Evolutionary conservation across 148 eudicot species (phyloP).

Genomic region (Chenopodium suecicum): DNA sequence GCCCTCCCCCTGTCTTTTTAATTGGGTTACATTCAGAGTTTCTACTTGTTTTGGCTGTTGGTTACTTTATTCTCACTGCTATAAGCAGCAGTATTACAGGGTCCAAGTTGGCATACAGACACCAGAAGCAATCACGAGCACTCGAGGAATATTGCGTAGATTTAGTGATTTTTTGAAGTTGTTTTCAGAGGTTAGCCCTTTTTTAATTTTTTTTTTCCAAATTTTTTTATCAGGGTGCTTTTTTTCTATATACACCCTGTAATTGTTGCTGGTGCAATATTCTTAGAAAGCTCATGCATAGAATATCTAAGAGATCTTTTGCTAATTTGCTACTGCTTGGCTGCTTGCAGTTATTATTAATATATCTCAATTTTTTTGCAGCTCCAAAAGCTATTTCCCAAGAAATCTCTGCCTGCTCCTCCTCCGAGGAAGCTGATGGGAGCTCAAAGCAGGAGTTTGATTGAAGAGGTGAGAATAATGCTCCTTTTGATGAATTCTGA

Average conservation of each 20-base stretch:
- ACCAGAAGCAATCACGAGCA: conserved; percentile 77
- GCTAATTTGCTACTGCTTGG: background rate
- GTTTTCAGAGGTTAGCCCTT: conserved; percentile 62
- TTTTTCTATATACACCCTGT: background rate
- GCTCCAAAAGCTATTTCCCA: conserved; percentile 64
- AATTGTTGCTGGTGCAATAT: background rate
- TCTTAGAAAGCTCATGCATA: conserved; percentile 19
- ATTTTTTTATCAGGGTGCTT: background rate
- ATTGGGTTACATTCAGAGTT: background rate
- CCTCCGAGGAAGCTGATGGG: conserved; percentile 81
- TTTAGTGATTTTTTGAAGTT: conserved; percentile 87
- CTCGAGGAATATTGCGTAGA: conserved; percentile 68
- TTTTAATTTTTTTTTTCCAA: too few species aligned
- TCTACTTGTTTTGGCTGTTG: background rate
- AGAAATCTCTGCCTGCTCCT: conserved; percentile 65
- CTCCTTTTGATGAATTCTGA: background rate
- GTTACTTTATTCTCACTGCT: conserved; percentile 37
- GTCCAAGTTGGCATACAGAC: conserved; percentile 91
- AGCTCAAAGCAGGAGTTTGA: conserved; percentile 55
- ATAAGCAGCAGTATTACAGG: conserved; percentile 78
- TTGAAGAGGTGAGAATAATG: conserved; percentile 65
- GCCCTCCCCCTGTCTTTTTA: background rate
- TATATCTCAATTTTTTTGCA: conserved; percentile 32
- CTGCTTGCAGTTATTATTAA: background rate
- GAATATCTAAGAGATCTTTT: background rate